These are phyloP conservation scores for Clohesyomyces aquaticus DNA, from an alignment of 495 filamentous ascomycete genomes.

Conservation along the genomic window DNA sequence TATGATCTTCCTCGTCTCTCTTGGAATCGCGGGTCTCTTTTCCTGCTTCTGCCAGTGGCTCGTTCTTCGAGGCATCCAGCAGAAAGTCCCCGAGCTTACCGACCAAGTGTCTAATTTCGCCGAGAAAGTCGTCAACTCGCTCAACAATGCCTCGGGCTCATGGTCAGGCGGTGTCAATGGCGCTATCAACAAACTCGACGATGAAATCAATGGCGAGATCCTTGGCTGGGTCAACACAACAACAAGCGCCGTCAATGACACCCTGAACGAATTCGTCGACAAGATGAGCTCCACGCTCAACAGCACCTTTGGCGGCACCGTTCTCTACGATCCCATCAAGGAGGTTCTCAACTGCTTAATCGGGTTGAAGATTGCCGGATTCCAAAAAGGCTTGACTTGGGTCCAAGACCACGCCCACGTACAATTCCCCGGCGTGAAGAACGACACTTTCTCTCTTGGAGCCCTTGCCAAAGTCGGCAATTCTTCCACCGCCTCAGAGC, in stretches of 20 bases:
- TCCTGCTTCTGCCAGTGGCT: conserved; percentile 84
- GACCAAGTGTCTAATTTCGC: conserved; percentile 80
- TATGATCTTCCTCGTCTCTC: conserved; percentile 83
- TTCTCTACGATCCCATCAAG: conserved; percentile 71
- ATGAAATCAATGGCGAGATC: conserved; percentile 77
- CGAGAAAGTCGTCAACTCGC: conserved; percentile 70
- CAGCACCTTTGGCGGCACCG: conserved; percentile 75
- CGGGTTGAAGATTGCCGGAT: conserved; percentile 50
- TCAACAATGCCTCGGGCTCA: conserved; percentile 71
- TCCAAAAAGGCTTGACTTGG: conserved; percentile 88
- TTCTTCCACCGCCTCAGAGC: conserved; percentile 60
- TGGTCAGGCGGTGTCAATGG: conserved; percentile 81
- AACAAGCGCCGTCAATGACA: conserved; percentile 79
- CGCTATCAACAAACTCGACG: conserved; percentile 68
- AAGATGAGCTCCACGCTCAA: conserved; percentile 73
- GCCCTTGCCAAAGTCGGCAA: conserved; percentile 64
- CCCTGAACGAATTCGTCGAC: conserved; percentile 78
- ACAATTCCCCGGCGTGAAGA: conserved; percentile 73
- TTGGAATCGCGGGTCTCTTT: conserved; percentile 83
- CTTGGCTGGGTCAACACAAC: conserved; percentile 87
- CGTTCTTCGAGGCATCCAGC: conserved; percentile 71
- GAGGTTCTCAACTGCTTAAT: conserved; percentile 60
- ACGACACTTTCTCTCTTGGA: conserved; percentile 83
- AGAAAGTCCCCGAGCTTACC: conserved; percentile 74
- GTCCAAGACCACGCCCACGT: conserved; percentile 83